These are phyloP conservation scores for Calonectria ilicicola DNA, from an alignment of 2,329 filamentous ascomycete species.

Conservation along the genomic window DNA sequence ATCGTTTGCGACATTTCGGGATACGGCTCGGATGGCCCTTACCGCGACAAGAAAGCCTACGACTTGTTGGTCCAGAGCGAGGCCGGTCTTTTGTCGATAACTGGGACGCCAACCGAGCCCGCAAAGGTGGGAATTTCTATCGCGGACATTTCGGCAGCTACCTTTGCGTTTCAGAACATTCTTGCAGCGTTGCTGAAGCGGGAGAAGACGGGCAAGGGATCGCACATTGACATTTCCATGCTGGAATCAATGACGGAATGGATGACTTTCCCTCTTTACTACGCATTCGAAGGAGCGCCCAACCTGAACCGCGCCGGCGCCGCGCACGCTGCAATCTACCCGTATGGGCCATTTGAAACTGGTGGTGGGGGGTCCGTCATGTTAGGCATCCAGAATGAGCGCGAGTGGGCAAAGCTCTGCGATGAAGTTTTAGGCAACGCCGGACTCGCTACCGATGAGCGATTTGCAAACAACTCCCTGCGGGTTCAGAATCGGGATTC, in stretches of 20 bases:
- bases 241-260: constrained; percentile 69
- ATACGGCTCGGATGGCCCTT: constrained; percentile 63
- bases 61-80: constrained; percentile 67
- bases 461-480: constrained; percentile 61
- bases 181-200: constrained; percentile 62
- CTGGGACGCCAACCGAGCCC: constrained; percentile 56
- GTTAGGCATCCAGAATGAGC: constrained; percentile 69
- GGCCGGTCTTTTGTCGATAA: constrained; percentile 63
- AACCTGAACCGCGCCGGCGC: constrained; percentile 60
- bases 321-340: constrained; percentile 66
- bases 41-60: constrained; percentile 66
- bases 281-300: constrained; percentile 58
- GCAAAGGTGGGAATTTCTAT: constrained; percentile 67
- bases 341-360: constrained; percentile 66
- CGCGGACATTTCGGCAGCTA: constrained; percentile 65
- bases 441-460: constrained; percentile 55
- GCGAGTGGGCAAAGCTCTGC: constrained; percentile 66
- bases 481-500: constrained; percentile 59
- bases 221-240: constrained; percentile 67
- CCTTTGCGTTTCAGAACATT: constrained; percentile 64
- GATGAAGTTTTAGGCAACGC: constrained; percentile 56
- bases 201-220: constrained; percentile 60
- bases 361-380: constrained; percentile 62
- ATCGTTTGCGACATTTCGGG: constrained; percentile 68
- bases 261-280: constrained; percentile 70